Percentiles rank a stretch among this genome's conserved stretches.
Evolutionary conservation across 2,329 filamentous ascomycete genomes (phyloP).

Genomic region (Monosporascus ibericus): DNA sequence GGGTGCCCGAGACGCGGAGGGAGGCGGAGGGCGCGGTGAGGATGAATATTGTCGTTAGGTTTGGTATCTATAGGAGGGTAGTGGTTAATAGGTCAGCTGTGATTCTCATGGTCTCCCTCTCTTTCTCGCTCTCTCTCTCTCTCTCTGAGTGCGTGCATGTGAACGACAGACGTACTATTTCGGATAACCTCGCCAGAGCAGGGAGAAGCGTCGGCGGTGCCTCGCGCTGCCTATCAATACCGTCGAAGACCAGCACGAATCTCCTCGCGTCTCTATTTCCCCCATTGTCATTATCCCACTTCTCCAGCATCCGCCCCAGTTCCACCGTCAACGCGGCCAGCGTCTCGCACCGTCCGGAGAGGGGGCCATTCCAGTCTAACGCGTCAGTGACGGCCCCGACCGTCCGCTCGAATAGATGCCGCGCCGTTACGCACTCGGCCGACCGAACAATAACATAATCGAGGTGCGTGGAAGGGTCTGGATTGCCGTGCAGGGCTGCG

Average conservation of each 20-base stretch:
- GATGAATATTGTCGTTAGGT: constrained; percentile 62
- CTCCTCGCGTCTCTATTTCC: constrained; percentile 31
- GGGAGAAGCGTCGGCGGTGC: constrained; percentile 71
- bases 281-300: neutral
- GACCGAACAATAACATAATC: constrained; percentile 60
- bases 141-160: too few species aligned
- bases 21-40: constrained; percentile 42
- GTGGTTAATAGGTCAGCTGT: constrained; percentile 7
- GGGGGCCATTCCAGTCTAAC: constrained; percentile 37
- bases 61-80: constrained; percentile 58
- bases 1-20: constrained; percentile 56
- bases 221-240: constrained; percentile 78
- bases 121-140: too few species aligned
- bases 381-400: constrained; percentile 52
- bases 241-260: constrained; percentile 83
- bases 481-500: constrained; percentile 29
- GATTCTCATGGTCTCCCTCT: too few species aligned
- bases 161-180: constrained; percentile 54
- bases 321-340: constrained; percentile 70
- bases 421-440: constrained; percentile 69
- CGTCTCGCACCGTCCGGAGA: constrained; percentile 67
- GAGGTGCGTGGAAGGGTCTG: constrained; percentile 42
- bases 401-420: constrained; percentile 71
- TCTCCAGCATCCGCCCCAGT: constrained; percentile 56
- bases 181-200: constrained; percentile 73